These are phyloP conservation scores for Kluyveromyces sp. DNA, from an alignment of 1,139 yeast species.

Conservation along the genomic window DNA sequence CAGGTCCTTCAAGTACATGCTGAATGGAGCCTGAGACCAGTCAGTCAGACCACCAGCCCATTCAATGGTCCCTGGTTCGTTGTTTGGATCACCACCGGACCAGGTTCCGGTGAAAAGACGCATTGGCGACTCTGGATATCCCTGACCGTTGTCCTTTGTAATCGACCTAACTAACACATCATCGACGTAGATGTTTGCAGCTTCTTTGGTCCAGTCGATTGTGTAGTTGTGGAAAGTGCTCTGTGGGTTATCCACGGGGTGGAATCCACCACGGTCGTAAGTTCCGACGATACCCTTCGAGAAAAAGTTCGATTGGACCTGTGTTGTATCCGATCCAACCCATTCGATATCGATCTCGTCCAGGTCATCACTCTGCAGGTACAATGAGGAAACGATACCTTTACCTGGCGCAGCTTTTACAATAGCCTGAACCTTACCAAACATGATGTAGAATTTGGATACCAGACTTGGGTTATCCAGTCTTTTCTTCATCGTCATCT, in stretches of 20 bases:
- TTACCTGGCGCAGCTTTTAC: slow-evolving; percentile 66
- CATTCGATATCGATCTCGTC: slow-evolving; percentile 87
- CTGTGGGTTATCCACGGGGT: slow-evolving; percentile 49
- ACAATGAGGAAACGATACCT: slow-evolving; percentile 75
- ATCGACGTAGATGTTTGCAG: slow-evolving; percentile 55
- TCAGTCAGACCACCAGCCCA: slow-evolving; percentile 86
- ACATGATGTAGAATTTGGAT: slow-evolving; percentile 78
- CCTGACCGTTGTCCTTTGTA: slow-evolving; percentile 45
- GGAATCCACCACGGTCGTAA: slow-evolving; percentile 76
- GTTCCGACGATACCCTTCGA: slow-evolving; percentile 70
- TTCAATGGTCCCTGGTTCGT: slow-evolving; percentile 61
- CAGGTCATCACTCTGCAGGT: slow-evolving; percentile 74
- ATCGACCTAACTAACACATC: slow-evolving; percentile 55
- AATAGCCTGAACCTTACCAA: slow-evolving; percentile 70
- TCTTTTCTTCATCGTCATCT: slow-evolving; percentile 49
- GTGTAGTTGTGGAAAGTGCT: slow-evolving; percentile 65
- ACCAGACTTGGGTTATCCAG: slow-evolving; percentile 70
- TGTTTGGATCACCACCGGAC: slow-evolving; percentile 76
- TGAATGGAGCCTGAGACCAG: slow-evolving; percentile 57
- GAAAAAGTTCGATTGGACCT: slow-evolving; percentile 76
- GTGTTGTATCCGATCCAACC: slow-evolving; percentile 66
- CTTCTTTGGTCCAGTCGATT: slow-evolving; percentile 68
- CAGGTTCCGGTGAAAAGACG: slow-evolving; percentile 59
- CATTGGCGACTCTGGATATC: slow-evolving; percentile 80
- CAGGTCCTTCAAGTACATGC: slow-evolving; percentile 57